Percentiles rank a stretch among this genome's conserved stretches.
Conservation (phyloP, 768 basidiomycete species). For the Suillus discolor region DNA sequence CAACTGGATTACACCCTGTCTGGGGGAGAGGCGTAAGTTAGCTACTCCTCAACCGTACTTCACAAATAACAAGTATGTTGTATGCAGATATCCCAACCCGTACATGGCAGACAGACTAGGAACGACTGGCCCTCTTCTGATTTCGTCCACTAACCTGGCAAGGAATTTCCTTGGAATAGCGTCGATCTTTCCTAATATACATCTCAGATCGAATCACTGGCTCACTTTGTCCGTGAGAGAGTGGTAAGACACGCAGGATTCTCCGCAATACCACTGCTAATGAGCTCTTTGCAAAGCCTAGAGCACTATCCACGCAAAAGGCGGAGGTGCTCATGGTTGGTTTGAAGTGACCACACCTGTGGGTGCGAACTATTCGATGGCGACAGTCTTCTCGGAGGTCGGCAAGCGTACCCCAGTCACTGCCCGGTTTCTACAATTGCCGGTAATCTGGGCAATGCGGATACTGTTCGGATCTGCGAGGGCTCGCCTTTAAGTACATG, state of each 20-base stretch:
- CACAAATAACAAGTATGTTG: background rate
- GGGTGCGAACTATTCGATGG: conserved; percentile 21
- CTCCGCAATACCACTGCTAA: background rate
- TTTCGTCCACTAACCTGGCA: conserved; percentile 18
- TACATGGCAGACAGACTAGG: conserved; percentile 19
- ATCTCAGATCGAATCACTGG: conserved; percentile 18
- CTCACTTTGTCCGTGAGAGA: conserved; percentile 22
- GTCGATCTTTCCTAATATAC: conserved; percentile 1
- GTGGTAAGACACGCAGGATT: conserved; percentile 13
- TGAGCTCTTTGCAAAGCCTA: conserved; percentile 11
- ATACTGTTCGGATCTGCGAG: conserved; percentile 54
- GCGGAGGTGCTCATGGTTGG: conserved; percentile 20
- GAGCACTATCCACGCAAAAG: conserved; percentile 21
- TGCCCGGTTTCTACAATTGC: conserved; percentile 54
- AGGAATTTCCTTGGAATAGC: background rate
- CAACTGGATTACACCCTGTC: conserved; percentile 19
- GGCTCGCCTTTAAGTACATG: conserved; percentile 52
- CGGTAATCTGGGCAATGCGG: conserved; percentile 52
- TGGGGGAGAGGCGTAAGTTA: conserved; percentile 17
- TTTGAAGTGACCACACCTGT: conserved; percentile 22
- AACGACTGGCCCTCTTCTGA: conserved; percentile 16
- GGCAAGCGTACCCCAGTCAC: conserved; percentile 22
- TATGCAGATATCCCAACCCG: conserved; percentile 19
- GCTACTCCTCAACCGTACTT: background rate
- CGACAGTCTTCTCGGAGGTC: conserved; percentile 16